Evolutionary conservation across 1,284 basidiomycete genomes (phyloP), one percentile per base, ranked within the genome.

Genomic region (Fomitopsis schrenkii): DNA sequence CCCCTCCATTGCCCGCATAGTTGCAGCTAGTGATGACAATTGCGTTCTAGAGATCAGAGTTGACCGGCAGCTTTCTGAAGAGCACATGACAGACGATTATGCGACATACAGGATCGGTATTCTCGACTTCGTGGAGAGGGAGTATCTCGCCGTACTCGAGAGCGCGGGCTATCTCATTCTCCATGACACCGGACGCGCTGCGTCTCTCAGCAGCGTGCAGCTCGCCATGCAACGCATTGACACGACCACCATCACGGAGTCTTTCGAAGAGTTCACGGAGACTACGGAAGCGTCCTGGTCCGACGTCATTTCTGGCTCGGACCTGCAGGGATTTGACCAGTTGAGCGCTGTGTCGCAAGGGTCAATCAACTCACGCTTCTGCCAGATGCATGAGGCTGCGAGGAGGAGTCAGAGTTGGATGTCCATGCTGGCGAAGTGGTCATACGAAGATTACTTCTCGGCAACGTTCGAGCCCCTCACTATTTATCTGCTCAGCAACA

Each of bases 271-370:
- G n/a, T 36, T 2, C 19, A 17, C 46, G 45, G 58, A 30, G 55
- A 62, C 54, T 45, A 59, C 28, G 38, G 15, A 59, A 12, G 44
- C 60, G n/a, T 58, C 60, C 30, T 69, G 67, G 64, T 66, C 65
- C 30, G 65, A 71, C 57, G 66, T 68, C 19, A 64, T 68, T 10
- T 65, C 65, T 61, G 65, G 62, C 30, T 65, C 69, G 30, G 63
- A 69, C 57, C 69, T 71, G 67, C 59, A 60, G 45, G 71, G 70
- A 52, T 75, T 71, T 65, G 75, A 76, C 62, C 65, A 72, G 54
- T 62, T 75, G 62, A 66, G 62, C 36, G 71, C 72, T 2, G 62
- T 76, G 52, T 72, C 74, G 1, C 71, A 75, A 54, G 61, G 62
- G 3, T 70, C 73, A 1, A 67, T 75, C 64, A 73, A 73, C 60